Base-by-base conservation (phyloP, 352 stramenopile species). In the Plasmopara muralis region DNA sequence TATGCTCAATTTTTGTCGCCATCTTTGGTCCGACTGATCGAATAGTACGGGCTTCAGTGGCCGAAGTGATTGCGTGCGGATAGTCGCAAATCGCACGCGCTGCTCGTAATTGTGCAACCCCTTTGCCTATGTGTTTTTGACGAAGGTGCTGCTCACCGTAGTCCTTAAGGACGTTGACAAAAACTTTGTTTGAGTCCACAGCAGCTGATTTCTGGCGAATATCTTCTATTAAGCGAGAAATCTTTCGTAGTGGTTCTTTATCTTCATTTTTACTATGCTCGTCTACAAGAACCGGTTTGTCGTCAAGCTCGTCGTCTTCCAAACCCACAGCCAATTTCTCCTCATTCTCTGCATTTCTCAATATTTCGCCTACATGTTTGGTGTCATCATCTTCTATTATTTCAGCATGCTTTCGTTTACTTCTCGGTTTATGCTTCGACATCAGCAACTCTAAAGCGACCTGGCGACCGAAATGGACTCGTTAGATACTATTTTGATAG, bases 181-280 rank as follows among this genome's bases (percentile, higher is more conserved):
- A 64, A 52, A 72, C 78, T 52, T 86, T 73, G 56, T 88, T 88
- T 10, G 65, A 67, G 2, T 47, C 10, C 5, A 73, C 61, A 20
- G 16, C 37, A 0, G 71, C 75, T 10, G 71, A 66, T 25, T 62
- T 38, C 2, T 64, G 57, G 31, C 57, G 61, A 16, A 70, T 54
- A 47, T 84, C 67, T 50, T 83, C 70, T 45, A 73, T 68, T 46
- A 83, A 68, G 38, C 62, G 65, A 25, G 73, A 67, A 4, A 63
- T 13, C 16, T 70, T 68, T 14, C 49, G 61, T 4, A 74, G 31
- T 20, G 58, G 44, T 42, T 42, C 45, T 7, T 57, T 16, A 20
- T 44, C 52, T 34, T 42, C 25, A 28, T 47, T 43, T 13, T 56
- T n/a, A 20, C 15, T 35, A 0, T 44, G 0, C n/a, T 52, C 15